These are phyloP conservation scores for Psilocybe cyanescens DNA, from an alignment of 768 basidiomycete genomes.

Conservation along the genomic window DNA sequence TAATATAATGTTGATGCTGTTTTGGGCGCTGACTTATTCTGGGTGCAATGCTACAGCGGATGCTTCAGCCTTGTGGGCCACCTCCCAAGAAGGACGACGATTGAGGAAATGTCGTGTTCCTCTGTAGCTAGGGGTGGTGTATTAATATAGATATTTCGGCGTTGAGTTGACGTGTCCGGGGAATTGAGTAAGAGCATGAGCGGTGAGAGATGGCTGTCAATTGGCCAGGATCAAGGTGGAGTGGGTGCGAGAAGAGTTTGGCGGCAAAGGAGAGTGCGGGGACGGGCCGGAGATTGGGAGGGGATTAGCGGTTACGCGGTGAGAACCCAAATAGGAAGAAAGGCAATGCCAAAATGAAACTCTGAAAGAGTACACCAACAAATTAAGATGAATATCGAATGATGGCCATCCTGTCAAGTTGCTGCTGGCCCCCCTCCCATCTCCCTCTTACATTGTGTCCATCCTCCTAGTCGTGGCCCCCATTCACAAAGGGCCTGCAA, in stretches of 20 bases:
- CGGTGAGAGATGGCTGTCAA: slow-evolving; percentile 2
- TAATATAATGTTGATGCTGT: neutral
- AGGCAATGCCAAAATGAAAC: neutral
- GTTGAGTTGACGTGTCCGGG: no score
- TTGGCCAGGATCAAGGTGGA: neutral
- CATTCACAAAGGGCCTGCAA: slow-evolving; percentile 19
- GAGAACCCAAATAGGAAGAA: slow-evolving; percentile 19
- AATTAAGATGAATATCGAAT: no score
- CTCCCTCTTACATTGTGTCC: neutral
- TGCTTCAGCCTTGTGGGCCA: slow-evolving; percentile 94
- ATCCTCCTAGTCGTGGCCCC: slow-evolving; percentile 8
- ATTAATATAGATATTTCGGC: neutral
- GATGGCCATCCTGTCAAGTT: neutral
- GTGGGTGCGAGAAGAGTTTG: neutral
- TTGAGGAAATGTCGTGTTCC: slow-evolving; percentile 26
- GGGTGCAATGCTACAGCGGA: slow-evolving; percentile 48
- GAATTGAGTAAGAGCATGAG: neutral
- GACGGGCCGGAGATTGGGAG: slow-evolving; percentile 12
- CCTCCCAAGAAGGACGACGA: slow-evolving; percentile 91
- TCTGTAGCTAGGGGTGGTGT: neutral
- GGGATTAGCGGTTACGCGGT: neutral
- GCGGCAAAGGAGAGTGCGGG: no score
- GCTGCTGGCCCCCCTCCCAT: slow-evolving; percentile 2
- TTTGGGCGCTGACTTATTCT: slow-evolving; percentile 7
- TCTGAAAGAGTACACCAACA: no score